A percentile compares a stretch with the other conserved stretches of the same genome.
Evolutionary conservation across 2,329 filamentous ascomycete species (phyloP).

Genomic region (Diaporthe helianthi): DNA sequence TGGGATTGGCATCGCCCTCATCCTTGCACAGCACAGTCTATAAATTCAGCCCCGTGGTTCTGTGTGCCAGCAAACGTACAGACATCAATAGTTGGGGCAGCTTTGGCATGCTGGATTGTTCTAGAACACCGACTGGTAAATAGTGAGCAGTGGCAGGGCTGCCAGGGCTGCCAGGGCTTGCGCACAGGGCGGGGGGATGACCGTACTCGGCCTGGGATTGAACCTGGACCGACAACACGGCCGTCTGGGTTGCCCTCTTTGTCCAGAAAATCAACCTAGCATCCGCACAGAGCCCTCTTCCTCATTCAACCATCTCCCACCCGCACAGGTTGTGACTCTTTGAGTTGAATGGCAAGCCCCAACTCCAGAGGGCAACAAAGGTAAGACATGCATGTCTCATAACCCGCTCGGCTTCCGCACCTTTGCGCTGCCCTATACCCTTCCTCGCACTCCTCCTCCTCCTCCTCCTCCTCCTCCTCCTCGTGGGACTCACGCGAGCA

Average conservation of each 20-base stretch:
- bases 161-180: not conserved
- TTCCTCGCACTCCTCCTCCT: constrained; percentile 13
- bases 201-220: not conserved
- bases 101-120: constrained; percentile 24
- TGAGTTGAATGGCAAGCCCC: constrained; percentile 16
- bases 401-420: not conserved
- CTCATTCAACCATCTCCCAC: not conserved
- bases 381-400: constrained; percentile 21
- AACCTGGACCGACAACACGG: constrained; percentile 10
- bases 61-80: constrained; percentile 17
- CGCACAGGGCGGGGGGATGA: not conserved
- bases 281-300: not conserved
- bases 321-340: not conserved
- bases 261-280: constrained; percentile 1
- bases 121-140: not conserved
- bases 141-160: not conserved
- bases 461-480: constrained; percentile 17
- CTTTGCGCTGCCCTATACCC: not conserved
- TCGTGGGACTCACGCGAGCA: constrained; percentile 20
- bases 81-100: constrained; percentile 16
- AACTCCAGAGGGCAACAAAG: constrained; percentile 17
- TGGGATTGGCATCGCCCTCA: not conserved
- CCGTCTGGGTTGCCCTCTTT: constrained; percentile 11
- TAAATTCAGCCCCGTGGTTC: not conserved
- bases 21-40: not conserved